phyloP scores from a whole-genome alignment of 2,329 filamentous ascomycete genomes.

The Ceratocystis diversiconidia region DNA sequence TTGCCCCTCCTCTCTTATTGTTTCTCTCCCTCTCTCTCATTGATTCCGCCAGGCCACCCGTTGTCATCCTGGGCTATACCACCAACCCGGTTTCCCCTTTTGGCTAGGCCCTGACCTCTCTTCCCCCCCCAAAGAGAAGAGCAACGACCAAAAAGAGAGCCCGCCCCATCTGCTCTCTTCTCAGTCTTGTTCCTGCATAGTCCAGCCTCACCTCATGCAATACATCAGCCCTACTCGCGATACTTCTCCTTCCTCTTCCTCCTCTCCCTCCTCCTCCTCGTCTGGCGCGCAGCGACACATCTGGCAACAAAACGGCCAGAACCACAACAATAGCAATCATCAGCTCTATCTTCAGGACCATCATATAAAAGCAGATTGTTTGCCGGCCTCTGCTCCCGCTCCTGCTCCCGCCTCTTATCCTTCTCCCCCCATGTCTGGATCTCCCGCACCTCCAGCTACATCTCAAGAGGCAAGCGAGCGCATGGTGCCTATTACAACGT shows the following conservation, averaged over 20 bases:
- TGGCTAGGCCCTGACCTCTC: not conserved
- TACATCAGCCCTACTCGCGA: conserved; percentile 33
- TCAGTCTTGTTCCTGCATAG: conserved; percentile 2
- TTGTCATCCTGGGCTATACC: conserved; percentile 5
- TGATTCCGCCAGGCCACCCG: not conserved
- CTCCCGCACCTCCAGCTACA: conserved; percentile 47
- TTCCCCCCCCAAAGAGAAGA: not conserved
- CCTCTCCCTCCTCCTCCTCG: conserved; percentile 25
- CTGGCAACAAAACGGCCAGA: too few relatives aligned
- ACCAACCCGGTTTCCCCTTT: conserved; percentile 5
- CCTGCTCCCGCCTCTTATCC: conserved; percentile 46
- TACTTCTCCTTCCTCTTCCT: conserved; percentile 27
- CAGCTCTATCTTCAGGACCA: not conserved
- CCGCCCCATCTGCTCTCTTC: conserved; percentile 7
- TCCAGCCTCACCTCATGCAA: conserved; percentile 34
- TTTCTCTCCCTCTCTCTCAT: not conserved
- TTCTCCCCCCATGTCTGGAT: conserved; percentile 62
- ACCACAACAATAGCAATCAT: too few relatives aligned
- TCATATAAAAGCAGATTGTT: not conserved
- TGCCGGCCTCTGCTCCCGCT: conserved; percentile 29
- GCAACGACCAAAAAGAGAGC: conserved; percentile 4
- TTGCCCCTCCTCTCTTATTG: not conserved
- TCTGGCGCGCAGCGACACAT: conserved; percentile 43
- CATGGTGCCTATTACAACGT: conserved; percentile 28
- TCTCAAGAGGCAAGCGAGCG: conserved; percentile 43